phyloP scores from a whole-genome alignment of 768 basidiomycete genomes.

The Boletus speciosus region DNA sequence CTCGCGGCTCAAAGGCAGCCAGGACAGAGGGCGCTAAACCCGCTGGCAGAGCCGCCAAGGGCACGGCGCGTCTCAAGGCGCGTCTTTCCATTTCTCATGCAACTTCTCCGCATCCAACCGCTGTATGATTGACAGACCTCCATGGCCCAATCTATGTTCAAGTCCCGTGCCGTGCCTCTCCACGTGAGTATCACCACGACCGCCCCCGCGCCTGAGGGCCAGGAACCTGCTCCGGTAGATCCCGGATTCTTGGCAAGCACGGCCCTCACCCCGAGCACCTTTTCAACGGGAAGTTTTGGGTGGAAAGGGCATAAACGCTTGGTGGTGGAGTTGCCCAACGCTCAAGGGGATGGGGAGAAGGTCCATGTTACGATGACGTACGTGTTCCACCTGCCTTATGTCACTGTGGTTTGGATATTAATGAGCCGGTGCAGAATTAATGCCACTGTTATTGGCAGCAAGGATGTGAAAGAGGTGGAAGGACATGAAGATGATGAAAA shows the following conservation, averaged over 20 bases:
- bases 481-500: conserved; percentile 35
- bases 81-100: conserved; percentile 6
- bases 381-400: conserved; percentile 29
- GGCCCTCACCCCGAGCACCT: conserved; percentile 55
- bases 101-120: background rate
- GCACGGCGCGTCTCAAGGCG: conserved; percentile 47
- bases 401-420: background rate
- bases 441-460: conserved; percentile 72
- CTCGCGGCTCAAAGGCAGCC: conserved; percentile 49
- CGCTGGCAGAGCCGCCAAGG: conserved; percentile 35
- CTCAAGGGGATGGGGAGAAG: conserved; percentile 50
- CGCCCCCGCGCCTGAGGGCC: conserved; percentile 40
- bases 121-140: conserved; percentile 34
- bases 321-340: conserved; percentile 56
- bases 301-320: conserved; percentile 79
- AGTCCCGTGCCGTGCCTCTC: conserved; percentile 62
- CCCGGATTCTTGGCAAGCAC: conserved; percentile 58
- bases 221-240: conserved; percentile 40
- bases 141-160: conserved; percentile 52
- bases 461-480: conserved; percentile 43
- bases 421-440: conserved; percentile 52
- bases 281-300: conserved; percentile 76
- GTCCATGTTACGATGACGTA: conserved; percentile 75
- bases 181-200: conserved; percentile 68
- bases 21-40: conserved; percentile 40